phyloP scores from a whole-genome alignment of 257 asterid genomes.

The Ilex asprella region DNA sequence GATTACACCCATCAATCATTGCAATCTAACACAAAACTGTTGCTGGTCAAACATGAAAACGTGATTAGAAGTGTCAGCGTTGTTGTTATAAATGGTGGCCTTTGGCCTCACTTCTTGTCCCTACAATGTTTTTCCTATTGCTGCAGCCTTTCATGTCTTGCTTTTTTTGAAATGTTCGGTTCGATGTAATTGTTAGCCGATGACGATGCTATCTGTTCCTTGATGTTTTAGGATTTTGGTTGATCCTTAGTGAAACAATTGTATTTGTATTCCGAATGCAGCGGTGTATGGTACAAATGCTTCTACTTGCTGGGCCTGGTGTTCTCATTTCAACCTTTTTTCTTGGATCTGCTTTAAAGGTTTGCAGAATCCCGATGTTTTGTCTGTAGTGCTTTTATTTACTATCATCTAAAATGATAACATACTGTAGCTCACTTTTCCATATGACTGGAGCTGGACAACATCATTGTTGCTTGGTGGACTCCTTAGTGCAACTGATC shows the following conservation, averaged over 20 bases:
- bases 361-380: slow-evolving; percentile 30
- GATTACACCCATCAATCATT: no score
- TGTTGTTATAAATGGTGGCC: neutral
- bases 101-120: neutral
- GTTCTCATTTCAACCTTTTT: slow-evolving; percentile 84
- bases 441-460: slow-evolving; percentile 93
- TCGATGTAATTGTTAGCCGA: no score
- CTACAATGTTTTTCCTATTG: neutral
- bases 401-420: slow-evolving; percentile 20
- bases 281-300: slow-evolving; percentile 87
- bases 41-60: no score
- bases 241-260: neutral
- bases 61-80: no score
- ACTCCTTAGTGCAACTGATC: slow-evolving; percentile 98
- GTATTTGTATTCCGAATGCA: slow-evolving; percentile 22
- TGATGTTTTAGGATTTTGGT: no score
- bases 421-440: slow-evolving; percentile 64
- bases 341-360: slow-evolving; percentile 86
- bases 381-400: slow-evolving; percentile 6
- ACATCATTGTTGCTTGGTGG: slow-evolving; percentile 92
- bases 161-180: no score
- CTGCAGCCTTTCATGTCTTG: no score
- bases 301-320: slow-evolving; percentile 97
- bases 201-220: no score
- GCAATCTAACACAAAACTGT: no score